Evolutionary conservation across 2,329 filamentous ascomycete genomes (phyloP), one percentile per base, ranked within the genome.

Genomic region (Trichoderma sp.): DNA sequence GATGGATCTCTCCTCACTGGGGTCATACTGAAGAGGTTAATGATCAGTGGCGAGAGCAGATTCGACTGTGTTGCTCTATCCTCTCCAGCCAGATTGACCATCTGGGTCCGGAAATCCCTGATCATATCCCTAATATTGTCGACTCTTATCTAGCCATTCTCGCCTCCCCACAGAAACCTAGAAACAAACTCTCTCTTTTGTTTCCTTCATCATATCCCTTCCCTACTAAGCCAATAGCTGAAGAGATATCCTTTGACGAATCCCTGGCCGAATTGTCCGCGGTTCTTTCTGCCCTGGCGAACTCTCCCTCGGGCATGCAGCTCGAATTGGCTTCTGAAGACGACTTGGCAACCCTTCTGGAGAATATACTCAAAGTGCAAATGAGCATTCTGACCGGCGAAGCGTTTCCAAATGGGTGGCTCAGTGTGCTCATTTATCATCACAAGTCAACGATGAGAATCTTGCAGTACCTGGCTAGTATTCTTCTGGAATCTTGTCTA

Each of bases 1-100:
- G 93, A 77, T 99, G 97, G 97, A 92, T 99, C 75, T 92, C 93
- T 14, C 95, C 96, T 4, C 95, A 98, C 83, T 99, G 97, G 97
- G 96, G 96, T 14, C 91, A 91, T 77, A 90, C 89, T 0, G 89
- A 90, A 4, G 87, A 92, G 33, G 91, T 96, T 11, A 95, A 91
- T 3, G 93, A 95, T 45, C 94, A 97, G 81, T 98, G 95, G 91
- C 93, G 93, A 78, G 95, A 98, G 27, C 97, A 98, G 85, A 94
- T 98, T 21, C 93, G 97, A 18, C 87, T 99, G 18, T 98, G 96
- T 84, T 98, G 95, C 84, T 97, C 96, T 1, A 93, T 99, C 41
- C 88, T 99, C 45, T 94, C 96, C 9, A 95, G 94, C 77, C 94
- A 98, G 82, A 89, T 95, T 75, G 90, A 93, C 56, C 90, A 94